Evolutionary conservation across 2,329 filamentous ascomycete genomes (phyloP).

Genomic region (Sporothrix sp.): DNA sequence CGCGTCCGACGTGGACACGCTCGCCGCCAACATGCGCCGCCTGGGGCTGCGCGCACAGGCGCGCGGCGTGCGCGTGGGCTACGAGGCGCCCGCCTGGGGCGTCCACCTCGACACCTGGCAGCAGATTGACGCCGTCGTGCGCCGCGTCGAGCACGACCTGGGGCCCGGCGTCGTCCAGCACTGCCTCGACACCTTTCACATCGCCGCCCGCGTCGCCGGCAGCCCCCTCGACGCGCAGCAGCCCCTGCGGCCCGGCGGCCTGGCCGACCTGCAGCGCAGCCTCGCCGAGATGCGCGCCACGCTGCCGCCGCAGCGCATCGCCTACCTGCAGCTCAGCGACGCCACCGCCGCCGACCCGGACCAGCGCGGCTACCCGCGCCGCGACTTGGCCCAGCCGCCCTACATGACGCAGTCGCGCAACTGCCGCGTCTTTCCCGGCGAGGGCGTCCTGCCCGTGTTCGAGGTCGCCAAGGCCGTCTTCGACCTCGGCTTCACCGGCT

Average conservation of each 20-base stretch:
- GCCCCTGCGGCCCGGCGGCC: background rate
- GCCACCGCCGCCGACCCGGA: background rate
- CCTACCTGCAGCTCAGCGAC: background rate
- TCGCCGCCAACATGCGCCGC: background rate
- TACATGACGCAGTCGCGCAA: slow-evolving; percentile 1
- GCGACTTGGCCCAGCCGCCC: background rate
- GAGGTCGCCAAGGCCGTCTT: slow-evolving; percentile 1
- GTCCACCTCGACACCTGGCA: background rate
- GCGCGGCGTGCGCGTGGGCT: background rate
- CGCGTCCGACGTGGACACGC: background rate
- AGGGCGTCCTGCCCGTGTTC: background rate
- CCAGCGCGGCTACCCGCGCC: background rate
- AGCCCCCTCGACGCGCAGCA: background rate
- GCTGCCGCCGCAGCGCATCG: background rate
- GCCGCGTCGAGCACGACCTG: background rate
- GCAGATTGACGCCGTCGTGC: background rate
- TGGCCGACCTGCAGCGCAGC: background rate
- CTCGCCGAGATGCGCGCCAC: background rate
- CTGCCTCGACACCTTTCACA: background rate
- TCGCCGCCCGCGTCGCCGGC: background rate
- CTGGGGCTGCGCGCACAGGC: background rate
- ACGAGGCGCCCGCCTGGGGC: slow-evolving; percentile 1
- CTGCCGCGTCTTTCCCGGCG: background rate
- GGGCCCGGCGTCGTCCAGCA: background rate
- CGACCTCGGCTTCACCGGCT: background rate